A percentile compares a stretch with the other conserved stretches of the same genome.
phyloP scores from a whole-genome alignment of 306 rosid genomes.

The Begonia fuchsioides region DNA sequence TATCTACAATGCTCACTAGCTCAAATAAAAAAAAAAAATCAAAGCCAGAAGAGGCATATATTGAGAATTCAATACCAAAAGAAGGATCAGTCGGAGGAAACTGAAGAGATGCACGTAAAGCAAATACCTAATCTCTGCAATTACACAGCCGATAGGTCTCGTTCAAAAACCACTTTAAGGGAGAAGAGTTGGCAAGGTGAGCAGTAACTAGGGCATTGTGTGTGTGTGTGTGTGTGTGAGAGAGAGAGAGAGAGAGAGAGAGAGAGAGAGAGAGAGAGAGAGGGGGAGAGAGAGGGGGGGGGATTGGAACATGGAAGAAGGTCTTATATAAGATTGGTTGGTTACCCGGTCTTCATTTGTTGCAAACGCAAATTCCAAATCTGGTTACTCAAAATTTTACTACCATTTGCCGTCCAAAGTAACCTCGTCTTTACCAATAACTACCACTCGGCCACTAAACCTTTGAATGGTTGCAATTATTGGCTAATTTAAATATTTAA shows the following conservation, averaged over 20 bases:
- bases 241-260: too few species aligned
- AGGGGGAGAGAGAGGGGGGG: slow-evolving; percentile 19
- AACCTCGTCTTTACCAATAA: too few species aligned
- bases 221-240: too few species aligned
- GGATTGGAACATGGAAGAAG: slow-evolving; percentile 14
- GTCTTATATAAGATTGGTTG: slow-evolving; percentile 18
- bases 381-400: background rate
- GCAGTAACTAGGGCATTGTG: too few species aligned
- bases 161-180: too few species aligned
- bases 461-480: too few species aligned
- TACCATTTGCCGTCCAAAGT: background rate
- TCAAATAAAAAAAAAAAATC: slow-evolving; percentile 8
- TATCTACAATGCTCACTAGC: slow-evolving; percentile 14
- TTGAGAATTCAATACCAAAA: slow-evolving; percentile 3
- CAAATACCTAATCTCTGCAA: slow-evolving; percentile 45
- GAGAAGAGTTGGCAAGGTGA: too few species aligned
- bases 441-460: background rate
- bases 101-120: slow-evolving; percentile 10
- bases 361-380: background rate
- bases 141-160: too few species aligned
- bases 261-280: too few species aligned
- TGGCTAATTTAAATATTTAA: too few species aligned
- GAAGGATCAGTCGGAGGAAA: slow-evolving; percentile 1
- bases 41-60: background rate
- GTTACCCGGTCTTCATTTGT: slow-evolving; percentile 12